Percentiles rank a stretch among this genome's conserved stretches.
Conservation (phyloP, 106 monocot species). For the Phalaenopsis aphrodite region DNA sequence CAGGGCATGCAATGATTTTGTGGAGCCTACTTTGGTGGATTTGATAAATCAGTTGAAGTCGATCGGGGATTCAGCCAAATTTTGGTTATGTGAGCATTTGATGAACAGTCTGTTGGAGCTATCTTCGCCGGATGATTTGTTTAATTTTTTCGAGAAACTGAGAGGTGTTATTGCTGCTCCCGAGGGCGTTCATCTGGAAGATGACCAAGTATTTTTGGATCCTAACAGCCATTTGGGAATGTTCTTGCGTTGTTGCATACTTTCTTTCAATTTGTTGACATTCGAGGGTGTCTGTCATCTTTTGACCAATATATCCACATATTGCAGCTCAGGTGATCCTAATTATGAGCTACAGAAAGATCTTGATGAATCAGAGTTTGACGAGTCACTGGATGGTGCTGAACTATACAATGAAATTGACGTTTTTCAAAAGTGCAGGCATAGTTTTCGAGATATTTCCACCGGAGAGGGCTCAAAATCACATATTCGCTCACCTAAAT, state of each 20-base stretch:
- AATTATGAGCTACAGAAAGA: conserved; percentile 59
- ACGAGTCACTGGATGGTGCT: conserved; percentile 37
- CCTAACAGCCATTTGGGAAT: conserved; percentile 78
- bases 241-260: conserved; percentile 77
- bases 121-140: conserved; percentile 89
- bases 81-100: conserved; percentile 54
- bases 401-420: conserved; percentile 28
- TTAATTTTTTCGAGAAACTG: conserved; percentile 87
- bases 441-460: conserved; percentile 22
- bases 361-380: conserved; percentile 32
- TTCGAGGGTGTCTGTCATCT: conserved; percentile 98
- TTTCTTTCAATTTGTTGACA: conserved; percentile 64
- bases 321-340: conserved; percentile 50
- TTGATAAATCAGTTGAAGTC: conserved; percentile 65
- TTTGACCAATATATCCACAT: conserved; percentile 61
- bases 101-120: conserved; percentile 37
- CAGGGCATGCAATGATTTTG: conserved; percentile 68
- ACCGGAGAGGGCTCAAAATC: conserved; percentile 35
- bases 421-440: conserved; percentile 22
- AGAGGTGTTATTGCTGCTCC: conserved; percentile 46
- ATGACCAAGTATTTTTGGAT: conserved; percentile 75
- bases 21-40: conserved; percentile 70
- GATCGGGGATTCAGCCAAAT: conserved; percentile 24
- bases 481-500: conserved; percentile 19
- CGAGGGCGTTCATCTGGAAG: conserved; percentile 39